These are phyloP conservation scores for Carallia brachiata DNA, from an alignment of 345 rosid genomes.

Conservation along the genomic window DNA sequence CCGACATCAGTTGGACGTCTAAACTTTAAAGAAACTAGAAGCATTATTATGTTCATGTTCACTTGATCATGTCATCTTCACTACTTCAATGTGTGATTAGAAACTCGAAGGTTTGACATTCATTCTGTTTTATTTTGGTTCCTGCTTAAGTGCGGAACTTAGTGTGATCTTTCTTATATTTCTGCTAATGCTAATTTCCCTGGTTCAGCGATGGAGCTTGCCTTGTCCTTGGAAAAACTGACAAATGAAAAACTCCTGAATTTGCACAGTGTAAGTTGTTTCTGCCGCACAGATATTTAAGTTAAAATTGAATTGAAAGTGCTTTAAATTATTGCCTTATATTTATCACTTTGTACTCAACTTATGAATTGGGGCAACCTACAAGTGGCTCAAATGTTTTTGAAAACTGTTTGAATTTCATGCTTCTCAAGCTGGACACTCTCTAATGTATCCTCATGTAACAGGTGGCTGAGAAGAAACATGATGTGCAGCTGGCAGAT, in stretches of 20 bases:
- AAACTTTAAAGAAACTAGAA: too few relatives aligned
- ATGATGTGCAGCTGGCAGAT: slow-evolving; percentile 28
- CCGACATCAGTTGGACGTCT: too few relatives aligned
- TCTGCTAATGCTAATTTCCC: not conserved
- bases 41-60: too few relatives aligned
- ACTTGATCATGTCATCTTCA: too few relatives aligned
- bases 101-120: too few relatives aligned
- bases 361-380: not conserved
- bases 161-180: too few relatives aligned
- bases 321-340: not conserved
- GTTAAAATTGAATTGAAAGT: not conserved
- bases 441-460: not conserved
- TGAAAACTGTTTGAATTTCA: not conserved
- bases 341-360: too few relatives aligned
- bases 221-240: slow-evolving; percentile 32
- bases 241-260: slow-evolving; percentile 30
- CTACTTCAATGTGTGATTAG: too few relatives aligned
- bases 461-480: slow-evolving; percentile 22
- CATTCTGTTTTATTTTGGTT: too few relatives aligned
- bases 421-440: not conserved
- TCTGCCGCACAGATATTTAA: not conserved
- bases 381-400: not conserved
- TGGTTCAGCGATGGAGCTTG: slow-evolving; percentile 33
- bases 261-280: slow-evolving; percentile 22
- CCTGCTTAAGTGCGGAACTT: too few relatives aligned